phyloP scores from a whole-genome alignment of 1,284 basidiomycete genomes.

The Microbotryomycetes sp. region DNA sequence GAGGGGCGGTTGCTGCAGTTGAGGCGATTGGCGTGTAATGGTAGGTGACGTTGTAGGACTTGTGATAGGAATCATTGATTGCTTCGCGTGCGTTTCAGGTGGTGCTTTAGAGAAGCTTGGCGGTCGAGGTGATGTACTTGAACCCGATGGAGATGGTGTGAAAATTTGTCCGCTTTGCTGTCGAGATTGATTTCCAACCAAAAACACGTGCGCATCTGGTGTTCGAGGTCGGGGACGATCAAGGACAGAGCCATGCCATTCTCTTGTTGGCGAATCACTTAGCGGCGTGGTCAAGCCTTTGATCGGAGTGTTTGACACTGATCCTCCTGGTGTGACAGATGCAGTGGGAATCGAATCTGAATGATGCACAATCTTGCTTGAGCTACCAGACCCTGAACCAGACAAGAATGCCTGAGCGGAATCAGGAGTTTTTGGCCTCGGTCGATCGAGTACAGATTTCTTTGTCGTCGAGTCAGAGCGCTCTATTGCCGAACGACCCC shows the following conservation, averaged over 20 bases:
- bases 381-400: not conserved
- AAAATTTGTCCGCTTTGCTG: not conserved
- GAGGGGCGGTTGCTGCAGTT: not conserved
- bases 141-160: not conserved
- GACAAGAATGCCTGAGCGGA: not conserved
- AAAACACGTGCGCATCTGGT: slow-evolving; percentile 19
- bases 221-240: slow-evolving; percentile 17
- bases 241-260: not conserved
- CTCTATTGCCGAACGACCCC: not conserved
- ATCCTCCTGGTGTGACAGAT: not conserved
- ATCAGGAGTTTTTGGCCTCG: slow-evolving; percentile 8
- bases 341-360: slow-evolving; percentile 16
- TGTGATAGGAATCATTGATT: not conserved
- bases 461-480: not conserved
- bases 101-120: slow-evolving; percentile 2
- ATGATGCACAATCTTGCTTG: slow-evolving; percentile 2
- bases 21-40: not conserved
- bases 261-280: not conserved
- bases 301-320: not conserved
- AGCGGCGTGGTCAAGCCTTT: not conserved
- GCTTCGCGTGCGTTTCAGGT: not conserved
- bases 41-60: not conserved
- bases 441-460: slow-evolving; percentile 8
- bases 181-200: slow-evolving; percentile 1
- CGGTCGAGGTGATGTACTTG: not conserved